Evolutionary conservation across 2,329 filamentous ascomycete species (phyloP), one percentile per base, ranked within the genome.

Genomic region (Fusarium buharicum): DNA sequence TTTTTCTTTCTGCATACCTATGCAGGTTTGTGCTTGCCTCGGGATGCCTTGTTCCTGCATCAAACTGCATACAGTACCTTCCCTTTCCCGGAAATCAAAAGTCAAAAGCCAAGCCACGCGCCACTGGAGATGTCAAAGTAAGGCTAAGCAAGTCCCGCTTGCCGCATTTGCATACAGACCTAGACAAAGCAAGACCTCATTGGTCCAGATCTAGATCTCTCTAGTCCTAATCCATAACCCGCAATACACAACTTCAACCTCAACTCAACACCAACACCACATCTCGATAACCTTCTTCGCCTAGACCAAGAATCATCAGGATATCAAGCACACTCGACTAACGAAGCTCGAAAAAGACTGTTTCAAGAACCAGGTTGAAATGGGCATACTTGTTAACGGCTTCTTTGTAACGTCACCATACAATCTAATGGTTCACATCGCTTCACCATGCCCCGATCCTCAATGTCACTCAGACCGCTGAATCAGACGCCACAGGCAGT

Each of bases 161-260:
- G 24, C 63, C 64, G 43, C 47, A 51, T 59, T 65, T 62, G 60
- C 47, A 39, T 49, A 22, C 28, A 50, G 33, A 50, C 34, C 20
- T 37, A 17, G 13, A 36, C 28, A 59, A 50, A 6, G n/a, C 14
- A 9, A 11, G 14, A 27, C n/a, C 14, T 36, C 13, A 40, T 66
- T 66, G 59, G 63, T 6, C 9, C 3, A 31, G 9, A 1, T 1
- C 3, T 11, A 48, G 30, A 51, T 46, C 12, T 6, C 10, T 16
- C 46, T 60, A 66, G 33, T 41, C 62, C 47, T 37, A 17, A 45
- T 59, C 18, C 20, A 40, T 30, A 39, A 6, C 13, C 33, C 16
- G 4, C 34, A 16, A 41, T 40, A 40, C 43, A 45, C 52, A 49
- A 34, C 55, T 20, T 41, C 40, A 40, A 37, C 40, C 33, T 46